Percentiles rank a stretch among this genome's conserved stretches.
Evolutionary conservation across 225 moss, liverwort and hornwort genomes (phyloP).

Genomic region (Pseudisothecium myosuroides): DNA sequence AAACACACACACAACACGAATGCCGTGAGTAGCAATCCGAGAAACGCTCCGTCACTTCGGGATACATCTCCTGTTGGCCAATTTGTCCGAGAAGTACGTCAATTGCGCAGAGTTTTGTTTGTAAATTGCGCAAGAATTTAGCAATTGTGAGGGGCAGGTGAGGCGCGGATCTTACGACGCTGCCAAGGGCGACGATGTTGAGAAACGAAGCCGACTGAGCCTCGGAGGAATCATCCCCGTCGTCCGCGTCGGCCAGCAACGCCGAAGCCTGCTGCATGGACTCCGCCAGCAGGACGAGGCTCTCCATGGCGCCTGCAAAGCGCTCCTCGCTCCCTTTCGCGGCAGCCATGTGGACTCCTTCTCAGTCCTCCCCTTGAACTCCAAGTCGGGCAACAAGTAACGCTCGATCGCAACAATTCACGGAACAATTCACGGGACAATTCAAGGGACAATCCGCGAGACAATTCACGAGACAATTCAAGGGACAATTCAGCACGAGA

Average conservation of each 20-base stretch:
- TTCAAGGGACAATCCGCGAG: not conserved
- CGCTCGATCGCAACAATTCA: not conserved
- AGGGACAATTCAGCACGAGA: not conserved
- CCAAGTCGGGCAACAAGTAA: not conserved
- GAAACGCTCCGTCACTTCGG: not conserved
- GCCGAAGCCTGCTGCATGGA: slow-evolving; percentile 93
- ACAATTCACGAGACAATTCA: not conserved
- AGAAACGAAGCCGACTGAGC: slow-evolving; percentile 16
- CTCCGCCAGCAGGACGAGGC: slow-evolving; percentile 73
- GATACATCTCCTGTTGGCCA: not conserved
- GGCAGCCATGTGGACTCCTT: not conserved
- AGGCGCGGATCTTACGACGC: slow-evolving; percentile 5
- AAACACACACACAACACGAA: not conserved
- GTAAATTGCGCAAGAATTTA: not conserved
- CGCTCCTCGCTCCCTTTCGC: slow-evolving; percentile 30
- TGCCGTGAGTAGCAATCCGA: not conserved
- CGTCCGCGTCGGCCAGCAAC: slow-evolving; percentile 70
- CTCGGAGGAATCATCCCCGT: slow-evolving; percentile 28
- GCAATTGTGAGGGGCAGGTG: not conserved
- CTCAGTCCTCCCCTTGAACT: not conserved
- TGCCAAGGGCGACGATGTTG: slow-evolving; percentile 26
- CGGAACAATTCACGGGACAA: not conserved
- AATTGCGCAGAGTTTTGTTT: not conserved
- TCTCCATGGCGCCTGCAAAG: slow-evolving; percentile 72
- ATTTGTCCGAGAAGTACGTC: not conserved